Evolutionary conservation across 2,329 filamentous ascomycete species (phyloP), one percentile per base, ranked within the genome.

Genomic region (Colletotrichum sp.): DNA sequence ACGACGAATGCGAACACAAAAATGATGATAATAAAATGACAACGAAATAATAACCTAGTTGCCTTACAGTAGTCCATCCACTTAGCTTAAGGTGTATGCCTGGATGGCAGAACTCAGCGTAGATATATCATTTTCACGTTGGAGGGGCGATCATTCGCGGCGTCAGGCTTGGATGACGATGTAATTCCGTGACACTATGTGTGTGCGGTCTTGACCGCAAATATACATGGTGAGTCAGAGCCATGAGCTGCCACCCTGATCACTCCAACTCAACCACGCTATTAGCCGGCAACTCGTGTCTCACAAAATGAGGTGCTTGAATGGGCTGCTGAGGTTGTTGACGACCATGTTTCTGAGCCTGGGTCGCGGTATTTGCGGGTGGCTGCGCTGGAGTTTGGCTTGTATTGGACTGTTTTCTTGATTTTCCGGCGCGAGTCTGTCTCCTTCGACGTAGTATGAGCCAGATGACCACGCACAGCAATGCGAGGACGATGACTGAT

Each of bases 351-450:
- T 1, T 4, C 19, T 49, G 19, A 5, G 19, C 19, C 44, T 22
- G 44, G 2, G 1, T 1, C 19, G 9, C 0, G 0, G 39, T 6
- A 49, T 22, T 49, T 22, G 44, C 9, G 19, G 44, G 19, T 22
- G 19, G 9, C 19, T 6, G 44, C 44, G 44, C 11, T 49, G 9
- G 3, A 4, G 1, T 1, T 7, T 2, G 44, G 19, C 19, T 4
- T 49, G 19, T 3, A 49, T 22, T 6, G 11, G 44, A 49, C 44
- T 12, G 9, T 13, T 49, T 12, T 49, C 19, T 6, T 49, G 19
- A 22, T 49, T 22, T 7, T 7, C 4, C 44, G 5, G 19, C 44
- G 19, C 5, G 19, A 49, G 11, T 22, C 19, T 13, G 44, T 4
- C 19, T 22, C 11, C 19, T 22, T 49, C 44, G 44, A 49, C 19